These are phyloP conservation scores for Zymoseptoria pseudotritici DNA, from an alignment of 2,329 filamentous ascomycete genomes.

Conservation along the genomic window DNA sequence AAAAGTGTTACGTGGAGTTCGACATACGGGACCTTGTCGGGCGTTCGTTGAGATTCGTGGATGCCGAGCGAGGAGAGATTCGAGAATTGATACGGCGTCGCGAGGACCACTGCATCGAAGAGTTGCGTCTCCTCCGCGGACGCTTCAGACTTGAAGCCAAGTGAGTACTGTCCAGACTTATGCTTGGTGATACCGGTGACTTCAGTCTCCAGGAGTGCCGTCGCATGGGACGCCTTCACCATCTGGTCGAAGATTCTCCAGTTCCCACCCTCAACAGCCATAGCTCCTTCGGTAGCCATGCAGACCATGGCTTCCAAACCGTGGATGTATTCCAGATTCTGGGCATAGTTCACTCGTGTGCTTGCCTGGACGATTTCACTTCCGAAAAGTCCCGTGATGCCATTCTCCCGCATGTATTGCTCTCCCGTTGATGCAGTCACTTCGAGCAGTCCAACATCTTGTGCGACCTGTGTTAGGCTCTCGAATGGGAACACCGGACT, in stretches of 20 bases:
- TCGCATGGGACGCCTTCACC: constrained; percentile 57
- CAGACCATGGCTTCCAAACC: constrained; percentile 87
- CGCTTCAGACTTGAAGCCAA: constrained; percentile 32
- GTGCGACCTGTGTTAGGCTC: constrained; percentile 62
- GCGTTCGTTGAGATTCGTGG: constrained; percentile 40
- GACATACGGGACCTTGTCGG: constrained; percentile 79
- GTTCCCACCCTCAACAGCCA: constrained; percentile 75
- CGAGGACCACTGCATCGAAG: constrained; percentile 62
- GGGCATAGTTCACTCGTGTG: constrained; percentile 90
- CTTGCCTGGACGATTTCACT: constrained; percentile 82
- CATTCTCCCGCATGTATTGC: constrained; percentile 61
- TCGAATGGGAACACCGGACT: constrained; percentile 75
- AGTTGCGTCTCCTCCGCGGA: constrained; percentile 1
- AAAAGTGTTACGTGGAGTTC: constrained; percentile 85
- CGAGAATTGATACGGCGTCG: constrained; percentile 75
- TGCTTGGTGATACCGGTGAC: constrained; percentile 51
- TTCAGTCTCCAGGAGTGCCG: constrained; percentile 57
- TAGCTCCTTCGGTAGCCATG: constrained; percentile 79
- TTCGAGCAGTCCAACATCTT: constrained; percentile 58
- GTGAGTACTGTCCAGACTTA: constrained; percentile 34
- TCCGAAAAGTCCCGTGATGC: constrained; percentile 60
- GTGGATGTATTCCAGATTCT: constrained; percentile 79
- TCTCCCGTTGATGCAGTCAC: constrained; percentile 65
- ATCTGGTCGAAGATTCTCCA: constrained; percentile 90
- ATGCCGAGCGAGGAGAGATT: constrained; percentile 47